Percentiles rank a stretch among this genome's conserved stretches.
Evolutionary conservation across 2,329 filamentous ascomycete genomes (phyloP).

Genomic region (Arthroderma uncinatum): DNA sequence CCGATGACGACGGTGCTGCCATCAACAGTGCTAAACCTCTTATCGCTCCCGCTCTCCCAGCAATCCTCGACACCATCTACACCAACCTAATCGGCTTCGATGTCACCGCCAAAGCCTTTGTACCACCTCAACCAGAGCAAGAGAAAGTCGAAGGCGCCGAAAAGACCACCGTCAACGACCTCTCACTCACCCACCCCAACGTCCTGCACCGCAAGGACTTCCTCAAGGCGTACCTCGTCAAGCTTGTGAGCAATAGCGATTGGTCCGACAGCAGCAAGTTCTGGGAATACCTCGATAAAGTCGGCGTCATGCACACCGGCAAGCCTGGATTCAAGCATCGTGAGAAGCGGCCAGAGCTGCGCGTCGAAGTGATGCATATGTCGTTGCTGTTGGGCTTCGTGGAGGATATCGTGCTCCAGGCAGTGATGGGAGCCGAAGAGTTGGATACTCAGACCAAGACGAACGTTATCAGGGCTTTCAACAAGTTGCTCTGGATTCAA

Average conservation of each 20-base stretch:
- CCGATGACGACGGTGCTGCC: slow-evolving; percentile 18
- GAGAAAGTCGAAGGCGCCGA: slow-evolving; percentile 5
- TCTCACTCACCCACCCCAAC: slow-evolving; percentile 20
- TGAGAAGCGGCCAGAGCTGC: slow-evolving; percentile 18
- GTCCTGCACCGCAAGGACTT: slow-evolving; percentile 24
- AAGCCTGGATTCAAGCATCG: slow-evolving; percentile 20
- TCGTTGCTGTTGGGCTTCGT: slow-evolving; percentile 21
- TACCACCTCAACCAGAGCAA: slow-evolving; percentile 18
- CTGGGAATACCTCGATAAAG: slow-evolving; percentile 23
- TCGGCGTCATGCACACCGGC: slow-evolving; percentile 23
- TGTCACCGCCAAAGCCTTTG: slow-evolving; percentile 23
- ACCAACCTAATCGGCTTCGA: slow-evolving; percentile 22
- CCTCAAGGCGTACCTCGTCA: slow-evolving; percentile 21
- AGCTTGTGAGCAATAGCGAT: slow-evolving; percentile 20
- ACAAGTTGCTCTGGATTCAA: slow-evolving; percentile 25
- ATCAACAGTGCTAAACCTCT: slow-evolving; percentile 18
- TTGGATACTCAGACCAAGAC: slow-evolving; percentile 19
- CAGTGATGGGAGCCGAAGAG: slow-evolving; percentile 19
- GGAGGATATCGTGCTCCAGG: slow-evolving; percentile 20
- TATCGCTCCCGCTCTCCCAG: slow-evolving; percentile 19
- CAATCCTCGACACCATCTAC: slow-evolving; percentile 23
- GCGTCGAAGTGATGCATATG: slow-evolving; percentile 23
- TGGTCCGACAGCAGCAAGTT: slow-evolving; percentile 22
- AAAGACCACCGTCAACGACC: slow-evolving; percentile 11
- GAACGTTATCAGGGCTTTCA: slow-evolving; percentile 19